These are phyloP conservation scores for Nidularia sp. DNA, from an alignment of 768 basidiomycete genomes.

Conservation along the genomic window DNA sequence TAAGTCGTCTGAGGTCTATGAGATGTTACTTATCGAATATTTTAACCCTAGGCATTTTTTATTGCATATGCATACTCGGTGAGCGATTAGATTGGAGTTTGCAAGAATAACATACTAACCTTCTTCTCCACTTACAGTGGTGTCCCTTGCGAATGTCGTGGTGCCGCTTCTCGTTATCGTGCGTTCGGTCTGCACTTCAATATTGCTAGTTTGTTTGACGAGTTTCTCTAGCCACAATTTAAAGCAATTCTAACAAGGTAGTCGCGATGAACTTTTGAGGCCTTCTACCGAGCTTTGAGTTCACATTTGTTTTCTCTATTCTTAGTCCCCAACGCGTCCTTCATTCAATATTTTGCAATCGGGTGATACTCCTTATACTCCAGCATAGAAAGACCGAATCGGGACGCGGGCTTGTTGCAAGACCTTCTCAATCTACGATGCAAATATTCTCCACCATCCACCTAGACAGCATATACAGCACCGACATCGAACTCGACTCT, in stretches of 20 bases:
- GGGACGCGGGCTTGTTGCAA: neutral
- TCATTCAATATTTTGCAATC: constrained; percentile 7
- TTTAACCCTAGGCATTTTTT: neutral
- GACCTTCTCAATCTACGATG: neutral
- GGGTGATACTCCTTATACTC: constrained; percentile 4
- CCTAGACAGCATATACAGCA: neutral
- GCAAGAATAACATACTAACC: neutral
- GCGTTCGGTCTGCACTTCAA: neutral
- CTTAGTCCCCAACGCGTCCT: neutral
- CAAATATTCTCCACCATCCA: neutral
- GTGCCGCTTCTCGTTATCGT: neutral
- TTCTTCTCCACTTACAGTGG: neutral
- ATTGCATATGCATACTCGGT: constrained; percentile 3
- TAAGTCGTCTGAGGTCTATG: neutral
- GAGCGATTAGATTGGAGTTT: neutral
- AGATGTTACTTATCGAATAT: neutral
- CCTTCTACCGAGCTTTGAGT: neutral
- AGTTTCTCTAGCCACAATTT: neutral
- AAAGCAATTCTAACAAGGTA: neutral
- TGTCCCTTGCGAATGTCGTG: neutral
- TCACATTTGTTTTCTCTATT: neutral
- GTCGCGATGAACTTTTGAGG: neutral
- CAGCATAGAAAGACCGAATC: neutral
- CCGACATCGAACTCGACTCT: neutral
- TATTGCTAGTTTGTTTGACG: neutral